These are phyloP conservation scores for Kappamyces sp. DNA, from an alignment of 192 early-diverging fungal genomes.

Conservation along the genomic window DNA sequence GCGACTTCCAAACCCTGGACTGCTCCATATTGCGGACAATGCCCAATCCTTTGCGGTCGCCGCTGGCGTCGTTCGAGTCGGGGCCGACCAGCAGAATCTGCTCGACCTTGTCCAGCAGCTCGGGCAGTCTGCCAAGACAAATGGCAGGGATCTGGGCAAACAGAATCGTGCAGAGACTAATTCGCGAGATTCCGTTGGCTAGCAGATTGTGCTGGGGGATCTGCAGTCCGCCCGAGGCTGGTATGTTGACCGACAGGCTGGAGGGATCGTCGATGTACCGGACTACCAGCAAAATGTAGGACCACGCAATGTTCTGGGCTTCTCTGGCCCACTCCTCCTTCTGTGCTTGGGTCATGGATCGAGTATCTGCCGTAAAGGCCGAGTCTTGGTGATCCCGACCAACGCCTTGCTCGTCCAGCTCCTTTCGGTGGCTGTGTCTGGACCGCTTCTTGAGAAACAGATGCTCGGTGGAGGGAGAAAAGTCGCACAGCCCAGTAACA, in stretches of 20 bases:
- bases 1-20: slow-evolving; percentile 1
- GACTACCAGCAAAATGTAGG: not conserved
- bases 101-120: not conserved
- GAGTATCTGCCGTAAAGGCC: not conserved
- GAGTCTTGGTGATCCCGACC: slow-evolving; percentile 1
- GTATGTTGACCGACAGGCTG: not conserved
- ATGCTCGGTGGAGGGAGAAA: not conserved
- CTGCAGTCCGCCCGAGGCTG: not conserved
- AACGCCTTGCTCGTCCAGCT: not conserved
- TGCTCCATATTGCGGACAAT: not conserved
- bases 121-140: not conserved
- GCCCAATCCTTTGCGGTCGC: slow-evolving; percentile 1
- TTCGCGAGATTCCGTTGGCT: not conserved
- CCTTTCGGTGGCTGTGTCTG: not conserved
- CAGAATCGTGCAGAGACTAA: not conserved
- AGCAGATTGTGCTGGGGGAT: not conserved
- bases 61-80: not conserved
- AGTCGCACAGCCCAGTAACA: slow-evolving; percentile 10
- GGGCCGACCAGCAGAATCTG: slow-evolving; percentile 9
- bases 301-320: slow-evolving; percentile 2
- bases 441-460: slow-evolving; percentile 4
- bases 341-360: not conserved
- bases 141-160: slow-evolving; percentile 5
- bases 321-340: slow-evolving; percentile 10
- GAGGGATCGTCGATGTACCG: not conserved